A percentile compares a stretch with the other conserved stretches of the same genome.
Evolutionary conservation across 2,329 filamentous ascomycete species (phyloP).

Genomic region (Aspergillus sp.): DNA sequence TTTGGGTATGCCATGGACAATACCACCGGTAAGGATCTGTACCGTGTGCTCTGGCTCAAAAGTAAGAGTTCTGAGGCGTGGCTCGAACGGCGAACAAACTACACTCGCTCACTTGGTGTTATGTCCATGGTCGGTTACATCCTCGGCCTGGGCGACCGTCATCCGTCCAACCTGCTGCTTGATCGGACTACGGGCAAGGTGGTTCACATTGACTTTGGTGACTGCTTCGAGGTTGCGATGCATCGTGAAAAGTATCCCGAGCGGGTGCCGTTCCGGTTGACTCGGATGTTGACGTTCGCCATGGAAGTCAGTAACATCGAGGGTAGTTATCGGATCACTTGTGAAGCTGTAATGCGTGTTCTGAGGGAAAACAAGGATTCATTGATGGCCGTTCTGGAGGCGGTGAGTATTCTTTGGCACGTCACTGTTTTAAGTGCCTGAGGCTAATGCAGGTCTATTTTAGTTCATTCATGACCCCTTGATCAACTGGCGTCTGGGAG

Average conservation of each 20-base stretch:
- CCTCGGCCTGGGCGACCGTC: slow-evolving; percentile 86
- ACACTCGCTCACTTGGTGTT: slow-evolving; percentile 90
- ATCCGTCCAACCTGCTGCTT: slow-evolving; percentile 96
- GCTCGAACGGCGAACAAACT: slow-evolving; percentile 97
- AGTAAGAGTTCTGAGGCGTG: slow-evolving; percentile 96
- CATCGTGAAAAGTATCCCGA: slow-evolving; percentile 99
- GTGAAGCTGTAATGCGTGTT: slow-evolving; percentile 96
- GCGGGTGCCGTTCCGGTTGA: slow-evolving; percentile 92
- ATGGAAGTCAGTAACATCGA: slow-evolving; percentile 99
- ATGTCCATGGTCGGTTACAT: slow-evolving; percentile 99
- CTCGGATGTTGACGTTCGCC: slow-evolving; percentile 96
- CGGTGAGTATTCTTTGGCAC: slow-evolving; percentile 53
- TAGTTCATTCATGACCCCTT: slow-evolving; percentile 99
- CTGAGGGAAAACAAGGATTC: slow-evolving; percentile 96
- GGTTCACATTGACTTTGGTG: slow-evolving; percentile 97
- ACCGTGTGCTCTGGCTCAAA: slow-evolving; percentile 97
- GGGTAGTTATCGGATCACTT: slow-evolving; percentile 95
- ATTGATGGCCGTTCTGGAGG: slow-evolving; percentile 95
- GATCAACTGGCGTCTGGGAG: slow-evolving; percentile 83
- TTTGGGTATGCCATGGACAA: slow-evolving; percentile 99
- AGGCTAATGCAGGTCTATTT: slow-evolving; percentile 10
- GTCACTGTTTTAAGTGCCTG: not conserved
- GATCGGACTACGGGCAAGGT: slow-evolving; percentile 94
- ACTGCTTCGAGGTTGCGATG: slow-evolving; percentile 99
- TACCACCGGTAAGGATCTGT: slow-evolving; percentile 95